Evolutionary conservation across 148 eudicot species (phyloP).

Genomic region (Chenopodium suecicum): DNA sequence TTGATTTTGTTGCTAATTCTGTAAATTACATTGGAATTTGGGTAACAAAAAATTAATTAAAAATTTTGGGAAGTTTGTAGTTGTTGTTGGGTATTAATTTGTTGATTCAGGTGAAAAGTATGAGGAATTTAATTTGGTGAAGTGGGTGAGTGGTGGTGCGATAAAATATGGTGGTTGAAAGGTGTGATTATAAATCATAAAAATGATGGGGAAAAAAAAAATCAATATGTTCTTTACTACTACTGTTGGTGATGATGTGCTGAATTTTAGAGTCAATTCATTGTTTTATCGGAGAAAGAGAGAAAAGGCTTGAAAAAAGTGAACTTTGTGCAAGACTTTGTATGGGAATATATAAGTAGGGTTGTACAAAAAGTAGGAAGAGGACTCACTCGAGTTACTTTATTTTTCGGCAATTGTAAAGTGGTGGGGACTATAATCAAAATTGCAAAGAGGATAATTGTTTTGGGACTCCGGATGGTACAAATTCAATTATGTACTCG

Average conservation of each 20-base stretch:
- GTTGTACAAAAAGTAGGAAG: background rate
- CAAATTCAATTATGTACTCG: too few relatives aligned
- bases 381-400: constrained; percentile 1
- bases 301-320: background rate
- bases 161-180: background rate
- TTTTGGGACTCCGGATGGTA: background rate
- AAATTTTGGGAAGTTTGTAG: background rate
- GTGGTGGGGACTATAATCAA: constrained; percentile 17
- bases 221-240: background rate
- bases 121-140: constrained; percentile 15
- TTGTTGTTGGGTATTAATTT: constrained; percentile 8
- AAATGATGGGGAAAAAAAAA: too few relatives aligned
- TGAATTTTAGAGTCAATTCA: background rate
- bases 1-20: background rate
- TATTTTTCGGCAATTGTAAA: background rate
- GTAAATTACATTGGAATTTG: constrained; percentile 4
- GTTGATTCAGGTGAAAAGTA: constrained; percentile 36
- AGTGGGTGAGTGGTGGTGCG: constrained; percentile 12
- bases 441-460: background rate
- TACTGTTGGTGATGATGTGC: background rate
- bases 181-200: background rate
- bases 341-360: background rate
- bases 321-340: constrained; percentile 2
- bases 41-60: background rate
- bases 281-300: background rate